Evolutionary conservation across 83 land plant species (phyloP), one percentile per base, ranked within the genome.

Genomic region (Diphasiastrum complanatum): DNA sequence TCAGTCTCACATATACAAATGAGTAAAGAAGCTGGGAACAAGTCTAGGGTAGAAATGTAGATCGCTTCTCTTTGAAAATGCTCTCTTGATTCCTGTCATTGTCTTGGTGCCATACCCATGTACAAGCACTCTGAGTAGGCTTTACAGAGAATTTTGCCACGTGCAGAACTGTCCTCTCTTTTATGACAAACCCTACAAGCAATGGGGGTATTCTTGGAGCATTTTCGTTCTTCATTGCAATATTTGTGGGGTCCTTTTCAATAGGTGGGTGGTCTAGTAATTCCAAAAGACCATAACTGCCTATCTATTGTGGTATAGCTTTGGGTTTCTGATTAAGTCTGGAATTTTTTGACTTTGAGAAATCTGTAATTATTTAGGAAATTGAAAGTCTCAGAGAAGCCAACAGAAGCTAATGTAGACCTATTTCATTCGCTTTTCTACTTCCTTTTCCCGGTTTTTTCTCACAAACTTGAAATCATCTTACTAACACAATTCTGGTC

Each of bases 221-320:
- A 34, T 19, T 67, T 36, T 35, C 55, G 20, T 66, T 49, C 46
- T 73, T 73, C n/a, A 41, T 73, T 2, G 72, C 51, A 12, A 73
- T 25, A 26, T 67, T 73, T 66, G 40, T 73, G 4, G 76, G 76
- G 1, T 73, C 76, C 25, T 61, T 73, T 48, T 68, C 72, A 34
- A 73, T 67, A 28, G 76, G 76, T 73, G 10, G 10, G 18, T 23
- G 5, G 29, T 6, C 5, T 16, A 27, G 10, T 6, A 14, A 50
- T 50, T 50, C 22, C 22, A 14, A 5, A 14, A 6, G 8, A 50
- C 18, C 8, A 5, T 14, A 14, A 20, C 52, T 14, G 52, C 8
- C 18, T 18, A 50, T n/a, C 43, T 40, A 40, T 8, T 16, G 8
- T 40, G 43, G 16, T 40, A 40, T 8, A 31, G 61, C 51, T 8